phyloP scores from a whole-genome alignment of 257 asterid genomes.

The Marsdenia floribunda region DNA sequence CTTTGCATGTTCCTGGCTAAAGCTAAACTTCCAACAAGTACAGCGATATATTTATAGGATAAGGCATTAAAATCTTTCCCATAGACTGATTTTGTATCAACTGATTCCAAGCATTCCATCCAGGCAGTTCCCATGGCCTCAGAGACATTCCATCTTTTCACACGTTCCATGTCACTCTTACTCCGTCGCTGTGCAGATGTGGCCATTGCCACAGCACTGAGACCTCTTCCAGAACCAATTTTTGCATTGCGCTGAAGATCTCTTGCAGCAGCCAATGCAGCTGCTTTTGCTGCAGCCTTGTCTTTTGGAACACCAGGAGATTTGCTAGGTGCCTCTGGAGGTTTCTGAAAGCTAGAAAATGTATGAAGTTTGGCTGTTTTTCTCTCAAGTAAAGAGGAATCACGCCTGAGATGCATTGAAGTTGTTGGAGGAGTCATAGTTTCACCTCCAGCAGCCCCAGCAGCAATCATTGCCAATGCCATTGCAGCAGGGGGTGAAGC shows the following conservation, averaged over 20 bases:
- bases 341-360: constrained; percentile 91
- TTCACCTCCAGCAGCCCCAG: constrained; percentile 98
- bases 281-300: constrained; percentile 97
- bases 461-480: constrained; percentile 98
- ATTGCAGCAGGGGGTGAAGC: constrained; percentile 99
- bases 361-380: constrained; percentile 75
- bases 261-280: constrained; percentile 99
- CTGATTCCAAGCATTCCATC: constrained; percentile 92
- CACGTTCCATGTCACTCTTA: constrained; percentile 79
- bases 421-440: constrained; percentile 50
- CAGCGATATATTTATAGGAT: constrained; percentile 89
- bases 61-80: constrained; percentile 90
- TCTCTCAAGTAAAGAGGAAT: constrained; percentile 85
- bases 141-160: constrained; percentile 91
- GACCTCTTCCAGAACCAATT: constrained; percentile 99
- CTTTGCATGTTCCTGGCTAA: constrained; percentile 97
- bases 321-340: constrained; percentile 69
- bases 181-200: constrained; percentile 87
- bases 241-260: constrained; percentile 97
- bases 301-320: constrained; percentile 74
- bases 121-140: constrained; percentile 99
- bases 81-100: constrained; percentile 88
- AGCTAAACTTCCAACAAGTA: constrained; percentile 96
- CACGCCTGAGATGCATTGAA: constrained; percentile 77
- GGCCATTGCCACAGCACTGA: constrained; percentile 99